These are phyloP conservation scores for Blastobotrys serpentis DNA, from an alignment of 1,139 yeast genomes.

Conservation along the genomic window DNA sequence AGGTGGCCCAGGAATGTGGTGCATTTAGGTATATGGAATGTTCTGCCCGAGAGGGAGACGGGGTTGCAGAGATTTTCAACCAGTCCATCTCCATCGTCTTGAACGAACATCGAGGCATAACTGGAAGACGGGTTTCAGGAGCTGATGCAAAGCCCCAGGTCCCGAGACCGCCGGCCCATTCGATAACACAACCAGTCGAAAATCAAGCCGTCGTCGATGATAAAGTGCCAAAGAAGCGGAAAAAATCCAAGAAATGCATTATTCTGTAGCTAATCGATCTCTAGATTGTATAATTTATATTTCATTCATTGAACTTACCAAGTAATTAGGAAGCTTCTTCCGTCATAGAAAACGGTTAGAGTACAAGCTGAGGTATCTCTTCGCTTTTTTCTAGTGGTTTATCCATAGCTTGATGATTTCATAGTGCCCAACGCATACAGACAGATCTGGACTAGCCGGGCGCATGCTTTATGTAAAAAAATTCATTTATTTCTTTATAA, in stretches of 20 bases:
- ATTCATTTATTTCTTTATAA: no score
- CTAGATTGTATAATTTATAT: slow-evolving; percentile 8
- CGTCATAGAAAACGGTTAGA: no score
- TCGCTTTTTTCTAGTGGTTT: no score
- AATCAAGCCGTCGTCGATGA: neutral
- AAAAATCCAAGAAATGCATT: slow-evolving; percentile 10
- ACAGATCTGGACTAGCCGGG: no score
- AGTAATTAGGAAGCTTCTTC: no score
- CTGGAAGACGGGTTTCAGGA: slow-evolving; percentile 8
- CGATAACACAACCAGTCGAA: neutral
- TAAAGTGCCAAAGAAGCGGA: neutral
- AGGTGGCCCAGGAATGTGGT: slow-evolving; percentile 61
- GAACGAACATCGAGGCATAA: slow-evolving; percentile 19
- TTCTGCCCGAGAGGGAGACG: slow-evolving; percentile 68
- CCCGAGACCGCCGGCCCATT: slow-evolving; percentile 14
- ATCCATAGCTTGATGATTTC: no score
- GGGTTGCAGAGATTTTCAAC: slow-evolving; percentile 67
- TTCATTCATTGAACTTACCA: neutral
- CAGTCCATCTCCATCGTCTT: slow-evolving; percentile 32
- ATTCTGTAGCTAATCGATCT: slow-evolving; percentile 7
- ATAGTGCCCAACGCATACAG: no score
- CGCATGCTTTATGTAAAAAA: no score
- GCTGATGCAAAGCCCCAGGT: slow-evolving; percentile 8
- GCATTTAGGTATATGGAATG: slow-evolving; percentile 79
- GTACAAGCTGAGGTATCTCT: no score